phyloP scores from a whole-genome alignment of 2,329 filamentous ascomycete genomes.

The Trichoderma cornu-damae region DNA sequence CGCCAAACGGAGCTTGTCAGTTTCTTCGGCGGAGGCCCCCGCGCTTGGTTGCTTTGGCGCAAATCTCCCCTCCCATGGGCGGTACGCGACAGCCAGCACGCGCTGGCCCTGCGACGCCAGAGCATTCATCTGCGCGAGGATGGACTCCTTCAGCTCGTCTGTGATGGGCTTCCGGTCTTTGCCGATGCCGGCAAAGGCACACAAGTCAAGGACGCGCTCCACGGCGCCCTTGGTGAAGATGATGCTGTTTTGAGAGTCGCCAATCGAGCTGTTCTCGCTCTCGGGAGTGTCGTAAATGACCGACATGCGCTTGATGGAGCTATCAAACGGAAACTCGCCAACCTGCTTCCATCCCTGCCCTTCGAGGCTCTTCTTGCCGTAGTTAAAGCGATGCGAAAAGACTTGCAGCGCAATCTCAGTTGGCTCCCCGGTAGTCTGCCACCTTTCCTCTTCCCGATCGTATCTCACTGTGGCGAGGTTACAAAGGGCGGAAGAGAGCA shows the following conservation, averaged over 20 bases:
- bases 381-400: conserved; percentile 63
- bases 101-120: conserved; percentile 65
- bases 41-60: conserved; percentile 31
- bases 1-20: conserved; percentile 48
- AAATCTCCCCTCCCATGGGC: conserved; percentile 51
- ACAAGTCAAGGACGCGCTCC: conserved; percentile 56
- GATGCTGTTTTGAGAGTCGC: conserved; percentile 42
- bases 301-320: conserved; percentile 73
- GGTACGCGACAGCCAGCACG: conserved; percentile 66
- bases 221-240: conserved; percentile 60
- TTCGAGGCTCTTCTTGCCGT: conserved; percentile 51
- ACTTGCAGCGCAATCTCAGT: conserved; percentile 75
- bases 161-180: conserved; percentile 43
- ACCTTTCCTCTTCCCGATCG: conserved; percentile 50
- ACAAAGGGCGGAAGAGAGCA: conserved; percentile 57
- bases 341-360: conserved; percentile 55
- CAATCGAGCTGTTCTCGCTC: conserved; percentile 35
- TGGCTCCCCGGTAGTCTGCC: conserved; percentile 65
- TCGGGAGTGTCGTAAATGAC: conserved; percentile 59
- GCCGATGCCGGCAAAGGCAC: conserved; percentile 43
- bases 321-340: conserved; percentile 74
- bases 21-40: conserved; percentile 32
- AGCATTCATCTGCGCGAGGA: conserved; percentile 51
- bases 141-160: conserved; percentile 44
- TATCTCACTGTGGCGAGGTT: conserved; percentile 58